phyloP scores from a whole-genome alignment of 1,284 basidiomycete genomes.

The Cutaneotrichosporon dermatis region DNA sequence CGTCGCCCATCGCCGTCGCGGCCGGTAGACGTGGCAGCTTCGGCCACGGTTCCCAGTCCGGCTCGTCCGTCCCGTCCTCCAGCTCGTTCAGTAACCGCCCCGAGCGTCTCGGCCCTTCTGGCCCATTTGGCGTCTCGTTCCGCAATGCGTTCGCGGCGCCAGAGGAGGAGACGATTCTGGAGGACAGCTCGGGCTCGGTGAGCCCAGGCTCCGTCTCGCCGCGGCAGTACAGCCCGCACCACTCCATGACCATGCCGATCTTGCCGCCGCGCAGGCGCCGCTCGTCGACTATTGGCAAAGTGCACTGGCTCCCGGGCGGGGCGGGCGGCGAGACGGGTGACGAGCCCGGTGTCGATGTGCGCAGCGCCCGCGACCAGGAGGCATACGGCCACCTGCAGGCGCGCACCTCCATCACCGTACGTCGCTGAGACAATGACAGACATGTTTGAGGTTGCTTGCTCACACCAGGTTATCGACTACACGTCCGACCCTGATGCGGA shows the following conservation, averaged over 20 bases:
- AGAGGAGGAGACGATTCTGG: constrained; percentile 3
- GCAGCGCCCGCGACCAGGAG: constrained; percentile 39
- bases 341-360: constrained; percentile 50
- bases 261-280: neutral
- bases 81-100: neutral
- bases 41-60: neutral
- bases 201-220: neutral
- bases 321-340: constrained; percentile 40
- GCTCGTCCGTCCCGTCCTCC: neutral
- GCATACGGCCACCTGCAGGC: constrained; percentile 37
- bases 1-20: neutral
- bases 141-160: constrained; percentile 1
- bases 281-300: constrained; percentile 8
- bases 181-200: neutral
- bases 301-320: constrained; percentile 31
- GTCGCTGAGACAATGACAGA: constrained; percentile 2
- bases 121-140: neutral
- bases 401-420: constrained; percentile 32
- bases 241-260: neutral
- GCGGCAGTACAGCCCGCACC: neutral
- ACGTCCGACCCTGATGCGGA: constrained; percentile 36
- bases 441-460: no score
- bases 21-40: neutral
- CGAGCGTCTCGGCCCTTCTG: neutral
- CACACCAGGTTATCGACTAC: constrained; percentile 44